These are phyloP conservation scores for Boechera retrofracta DNA, from an alignment of 345 rosid genomes.

Conservation along the genomic window DNA sequence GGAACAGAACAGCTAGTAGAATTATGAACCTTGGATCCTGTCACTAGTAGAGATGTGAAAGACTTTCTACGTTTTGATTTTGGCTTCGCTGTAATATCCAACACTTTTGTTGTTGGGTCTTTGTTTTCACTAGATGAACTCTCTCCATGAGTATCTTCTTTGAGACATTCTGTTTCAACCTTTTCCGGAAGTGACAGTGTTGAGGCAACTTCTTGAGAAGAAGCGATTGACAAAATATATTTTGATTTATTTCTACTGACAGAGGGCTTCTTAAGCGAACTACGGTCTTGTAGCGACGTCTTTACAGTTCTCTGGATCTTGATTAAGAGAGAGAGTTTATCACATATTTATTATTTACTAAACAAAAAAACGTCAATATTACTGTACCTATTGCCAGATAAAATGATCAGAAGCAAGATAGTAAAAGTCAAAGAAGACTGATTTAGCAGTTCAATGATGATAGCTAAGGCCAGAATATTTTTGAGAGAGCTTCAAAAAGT, in stretches of 20 bases:
- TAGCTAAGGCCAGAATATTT: not conserved
- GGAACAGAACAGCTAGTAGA: constrained; percentile 10
- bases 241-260: constrained; percentile 43
- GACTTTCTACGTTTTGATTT: constrained; percentile 84
- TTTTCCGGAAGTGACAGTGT: constrained; percentile 42
- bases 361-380: constrained; percentile 12
- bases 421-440: constrained; percentile 8
- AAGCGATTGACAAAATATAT: constrained; percentile 44
- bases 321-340: constrained; percentile 27
- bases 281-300: constrained; percentile 39
- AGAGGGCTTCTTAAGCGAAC: constrained; percentile 43
- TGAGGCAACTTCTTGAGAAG: constrained; percentile 45
- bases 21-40: constrained; percentile 69
- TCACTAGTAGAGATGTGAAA: constrained; percentile 77
- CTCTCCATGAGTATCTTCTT: constrained; percentile 48
- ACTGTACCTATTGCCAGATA: constrained; percentile 3
- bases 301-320: constrained; percentile 41
- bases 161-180: constrained; percentile 43
- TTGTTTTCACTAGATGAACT: constrained; percentile 43
- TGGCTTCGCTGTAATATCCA: constrained; percentile 49
- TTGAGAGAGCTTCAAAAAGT: constrained; percentile 9
- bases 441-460: constrained; percentile 21
- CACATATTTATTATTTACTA: constrained; percentile 8
- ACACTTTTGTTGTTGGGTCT: constrained; percentile 39
- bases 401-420: constrained; percentile 21